These are phyloP conservation scores for Porogramme epimiltina DNA, from an alignment of 1,284 basidiomycete species.

Conservation along the genomic window DNA sequence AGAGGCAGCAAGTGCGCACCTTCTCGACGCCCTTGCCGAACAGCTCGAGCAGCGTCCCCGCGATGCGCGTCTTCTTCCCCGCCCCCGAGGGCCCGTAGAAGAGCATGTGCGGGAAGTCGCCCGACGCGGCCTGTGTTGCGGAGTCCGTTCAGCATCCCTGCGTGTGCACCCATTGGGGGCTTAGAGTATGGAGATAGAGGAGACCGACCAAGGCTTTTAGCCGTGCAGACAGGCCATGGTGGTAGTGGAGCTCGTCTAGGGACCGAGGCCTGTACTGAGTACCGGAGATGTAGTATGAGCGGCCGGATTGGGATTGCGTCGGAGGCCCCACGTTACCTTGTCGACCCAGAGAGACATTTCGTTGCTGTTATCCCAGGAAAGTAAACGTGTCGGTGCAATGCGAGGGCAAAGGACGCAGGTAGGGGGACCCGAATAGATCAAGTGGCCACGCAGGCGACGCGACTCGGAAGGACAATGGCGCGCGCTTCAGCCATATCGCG, in stretches of 20 bases:
- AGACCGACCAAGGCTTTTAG: conserved; percentile 75
- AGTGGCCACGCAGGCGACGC: too few species aligned
- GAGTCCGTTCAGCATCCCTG: too few species aligned
- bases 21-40: conserved; percentile 95
- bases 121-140: conserved; percentile 67
- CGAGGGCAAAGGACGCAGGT: too few species aligned
- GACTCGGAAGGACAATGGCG: too few species aligned
- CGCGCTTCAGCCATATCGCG: neutral
- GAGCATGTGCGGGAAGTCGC: conserved; percentile 97
- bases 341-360: conserved; percentile 91
- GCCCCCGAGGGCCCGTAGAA: conserved; percentile 98
- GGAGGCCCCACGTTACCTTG: conserved; percentile 46
- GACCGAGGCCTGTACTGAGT: conserved; percentile 83
- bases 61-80: conserved; percentile 97
- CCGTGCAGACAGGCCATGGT: conserved; percentile 78
- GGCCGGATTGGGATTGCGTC: neutral
- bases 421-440: too few species aligned
- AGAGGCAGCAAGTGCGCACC: conserved; percentile 46
- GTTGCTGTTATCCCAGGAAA: neutral
- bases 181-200: neutral
- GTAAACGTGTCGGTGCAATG: neutral
- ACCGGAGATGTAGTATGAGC: neutral
- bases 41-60: conserved; percentile 84
- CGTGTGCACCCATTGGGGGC: too few species aligned
- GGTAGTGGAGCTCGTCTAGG: conserved; percentile 90